phyloP scores from a whole-genome alignment of 805 yeast species.

The Metschnikowia drakensbergensis region DNA sequence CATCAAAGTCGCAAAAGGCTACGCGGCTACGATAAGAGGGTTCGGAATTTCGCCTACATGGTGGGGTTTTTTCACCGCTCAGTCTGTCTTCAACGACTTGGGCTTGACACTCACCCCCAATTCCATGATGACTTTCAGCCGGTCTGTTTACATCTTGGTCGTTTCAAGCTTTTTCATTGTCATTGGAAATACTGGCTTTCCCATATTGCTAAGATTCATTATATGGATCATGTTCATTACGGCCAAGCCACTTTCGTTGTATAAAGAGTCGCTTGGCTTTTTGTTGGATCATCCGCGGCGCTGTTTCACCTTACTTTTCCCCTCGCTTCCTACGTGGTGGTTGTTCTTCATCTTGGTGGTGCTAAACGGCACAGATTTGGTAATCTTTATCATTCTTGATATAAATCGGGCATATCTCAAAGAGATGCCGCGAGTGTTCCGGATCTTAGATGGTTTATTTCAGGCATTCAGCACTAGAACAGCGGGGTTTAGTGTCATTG shows the following conservation, averaged over 20 bases:
- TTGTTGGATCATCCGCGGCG: constrained; percentile 94
- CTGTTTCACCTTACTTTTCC: constrained; percentile 89
- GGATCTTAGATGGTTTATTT: constrained; percentile 77
- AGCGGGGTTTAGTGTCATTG: constrained; percentile 80
- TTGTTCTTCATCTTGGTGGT: constrained; percentile 66
- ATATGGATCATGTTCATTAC: constrained; percentile 76
- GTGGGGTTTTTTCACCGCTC: constrained; percentile 90
- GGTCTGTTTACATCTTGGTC: constrained; percentile 62
- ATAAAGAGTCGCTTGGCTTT: constrained; percentile 76
- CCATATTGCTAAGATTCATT: constrained; percentile 71
- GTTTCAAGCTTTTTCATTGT: constrained; percentile 68
- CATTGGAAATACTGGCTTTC: constrained; percentile 94
- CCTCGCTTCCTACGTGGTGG: constrained; percentile 96
- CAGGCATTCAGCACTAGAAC: constrained; percentile 94
- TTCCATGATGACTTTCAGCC: constrained; percentile 67
- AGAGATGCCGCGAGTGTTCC: constrained; percentile 59
- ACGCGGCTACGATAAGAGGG: constrained; percentile 40
- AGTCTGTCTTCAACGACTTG: constrained; percentile 77
- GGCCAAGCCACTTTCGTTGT: constrained; percentile 60
- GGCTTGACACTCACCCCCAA: constrained; percentile 81
- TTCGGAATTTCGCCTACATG: constrained; percentile 74
- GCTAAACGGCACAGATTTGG: constrained; percentile 72
- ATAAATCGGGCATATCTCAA: constrained; percentile 45
- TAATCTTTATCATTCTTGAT: constrained; percentile 78
- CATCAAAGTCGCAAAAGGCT: constrained; percentile 36